Evolutionary conservation across 2,329 filamentous ascomycete genomes (phyloP), one percentile per base, ranked within the genome.

Genomic region (Colletotrichum spinosum): DNA sequence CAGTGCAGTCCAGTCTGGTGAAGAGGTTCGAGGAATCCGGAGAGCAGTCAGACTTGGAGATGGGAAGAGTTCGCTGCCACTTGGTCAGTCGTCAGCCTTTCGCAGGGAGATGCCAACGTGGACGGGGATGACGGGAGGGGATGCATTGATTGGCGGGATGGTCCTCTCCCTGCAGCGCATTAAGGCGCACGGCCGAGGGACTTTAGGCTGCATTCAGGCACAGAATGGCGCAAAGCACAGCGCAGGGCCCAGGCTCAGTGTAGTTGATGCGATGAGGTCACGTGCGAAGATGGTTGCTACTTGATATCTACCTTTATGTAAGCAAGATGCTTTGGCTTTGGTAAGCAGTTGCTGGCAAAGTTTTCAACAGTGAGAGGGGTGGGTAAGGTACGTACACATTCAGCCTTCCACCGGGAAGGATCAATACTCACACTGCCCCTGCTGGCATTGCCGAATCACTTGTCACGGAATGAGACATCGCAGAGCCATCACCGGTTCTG

Each of bases 21-120:
- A 42, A 45, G 11, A 48, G 11, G 51, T 41, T 39, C 12, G 59
- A 48, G 33, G n/a, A 35, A 25, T 42, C 34, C 8, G 34, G 44
- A 41, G n/a, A 46, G 51, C 5, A 37, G 45, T 17, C 50, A 13
- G 37, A 25, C 44, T 51, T 44, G 25, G 45, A 15, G 33, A 8
- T 37, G 34, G 35, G 15, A 51, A 35, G 41, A 41, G 34, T 39
- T 13, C 15, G 58, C 39, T 49, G 61, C 33, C 49, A 65, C 52
- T 56, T 62, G 57, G 62, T 53, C 62, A 62, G 52, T 65, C 62
- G 57, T 65, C 52, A 65, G 62, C 58, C 53, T 62, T 56, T 51
- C 59, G 54, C 62, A 65, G 62, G 58, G 62, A 65, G 60, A 53
- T 46, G 56, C 56, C 39, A 39, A 53, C 15, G 39, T 48, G 35